Conservation (phyloP, 75 land plant species). For the Sequoiadendron giganteum region DNA sequence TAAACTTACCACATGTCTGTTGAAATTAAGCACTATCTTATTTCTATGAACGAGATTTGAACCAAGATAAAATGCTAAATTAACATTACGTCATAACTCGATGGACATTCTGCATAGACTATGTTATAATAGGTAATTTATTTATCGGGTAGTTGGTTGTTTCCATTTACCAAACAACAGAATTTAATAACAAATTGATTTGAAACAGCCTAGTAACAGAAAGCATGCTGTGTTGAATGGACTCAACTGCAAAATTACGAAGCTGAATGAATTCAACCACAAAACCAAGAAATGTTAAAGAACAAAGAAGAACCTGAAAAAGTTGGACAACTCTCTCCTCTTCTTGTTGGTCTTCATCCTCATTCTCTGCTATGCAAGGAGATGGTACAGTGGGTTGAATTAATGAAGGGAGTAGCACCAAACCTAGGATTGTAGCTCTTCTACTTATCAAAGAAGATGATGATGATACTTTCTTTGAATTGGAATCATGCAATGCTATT, state of each 20-base stretch:
- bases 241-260: not conserved
- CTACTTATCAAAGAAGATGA: not conserved
- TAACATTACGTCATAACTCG: not conserved
- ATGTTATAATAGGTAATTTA: not conserved
- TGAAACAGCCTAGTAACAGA: not conserved
- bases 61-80: not conserved
- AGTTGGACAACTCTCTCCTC: conserved; percentile 42
- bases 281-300: not conserved
- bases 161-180: not conserved
- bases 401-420: not conserved
- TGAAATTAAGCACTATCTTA: not conserved
- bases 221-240: not conserved
- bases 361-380: conserved; percentile 8
- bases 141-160: not conserved
- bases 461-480: not conserved
- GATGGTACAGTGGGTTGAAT: not conserved
- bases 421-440: not conserved
- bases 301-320: conserved; percentile 35
- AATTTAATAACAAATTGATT: not conserved
- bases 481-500: not conserved
- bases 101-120: not conserved
- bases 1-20: not conserved
- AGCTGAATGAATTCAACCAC: not conserved
- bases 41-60: not conserved
- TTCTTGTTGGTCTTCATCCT: conserved; percentile 30